These are phyloP conservation scores for Rubus parviflorus DNA, from an alignment of 306 rosid genomes.

Conservation along the genomic window DNA sequence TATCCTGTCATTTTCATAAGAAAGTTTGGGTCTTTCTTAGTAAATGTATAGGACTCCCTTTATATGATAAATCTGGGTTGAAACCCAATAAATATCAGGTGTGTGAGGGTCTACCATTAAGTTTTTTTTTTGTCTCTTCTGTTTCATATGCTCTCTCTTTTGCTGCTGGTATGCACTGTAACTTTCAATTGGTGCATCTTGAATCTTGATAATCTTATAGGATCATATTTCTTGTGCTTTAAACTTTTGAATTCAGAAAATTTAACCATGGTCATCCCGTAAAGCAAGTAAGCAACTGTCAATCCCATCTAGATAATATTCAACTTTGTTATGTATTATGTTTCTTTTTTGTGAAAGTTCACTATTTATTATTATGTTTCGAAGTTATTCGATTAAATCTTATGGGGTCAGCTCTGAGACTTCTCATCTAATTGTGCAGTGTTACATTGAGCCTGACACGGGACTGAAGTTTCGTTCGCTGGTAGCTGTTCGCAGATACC, in stretches of 20 bases:
- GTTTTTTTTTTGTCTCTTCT: background rate
- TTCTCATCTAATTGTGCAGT: conserved; percentile 37
- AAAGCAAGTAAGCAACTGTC: background rate
- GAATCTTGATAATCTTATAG: background rate
- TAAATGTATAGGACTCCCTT: background rate
- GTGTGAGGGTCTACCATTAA: background rate
- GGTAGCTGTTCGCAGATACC: conserved; percentile 48
- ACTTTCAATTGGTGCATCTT: background rate
- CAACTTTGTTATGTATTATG: too few relatives aligned
- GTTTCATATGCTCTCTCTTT: background rate
- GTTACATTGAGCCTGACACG: conserved; percentile 51
- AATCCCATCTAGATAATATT: too few relatives aligned
- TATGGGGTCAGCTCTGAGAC: background rate
- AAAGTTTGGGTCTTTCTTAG: background rate
- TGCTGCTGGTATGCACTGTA: background rate
- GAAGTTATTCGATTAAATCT: background rate
- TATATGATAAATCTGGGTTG: background rate
- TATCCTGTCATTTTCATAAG: background rate
- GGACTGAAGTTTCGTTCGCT: conserved; percentile 57
- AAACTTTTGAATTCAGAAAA: background rate
- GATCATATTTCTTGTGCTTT: background rate
- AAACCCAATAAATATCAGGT: background rate
- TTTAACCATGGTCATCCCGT: background rate
- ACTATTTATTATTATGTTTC: background rate
- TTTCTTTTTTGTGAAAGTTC: too few relatives aligned